These are phyloP conservation scores for Niebla homalea DNA, from an alignment of 495 filamentous ascomycete species.

Conservation along the genomic window DNA sequence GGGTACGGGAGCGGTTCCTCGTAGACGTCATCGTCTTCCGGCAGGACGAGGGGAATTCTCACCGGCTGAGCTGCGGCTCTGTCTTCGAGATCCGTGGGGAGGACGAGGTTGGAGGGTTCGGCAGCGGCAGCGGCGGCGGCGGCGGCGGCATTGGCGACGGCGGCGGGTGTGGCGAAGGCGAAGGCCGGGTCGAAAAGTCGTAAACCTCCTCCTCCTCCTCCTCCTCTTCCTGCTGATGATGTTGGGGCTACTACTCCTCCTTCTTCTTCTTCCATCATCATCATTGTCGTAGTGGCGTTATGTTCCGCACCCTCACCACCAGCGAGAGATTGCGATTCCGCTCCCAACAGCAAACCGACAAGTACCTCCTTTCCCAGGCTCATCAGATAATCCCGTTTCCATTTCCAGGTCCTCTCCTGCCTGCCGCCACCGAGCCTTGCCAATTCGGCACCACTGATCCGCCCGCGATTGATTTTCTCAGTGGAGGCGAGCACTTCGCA, in stretches of 20 bases:
- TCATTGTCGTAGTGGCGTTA: neutral
- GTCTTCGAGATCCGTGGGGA: slow-evolving; percentile 4
- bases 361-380: slow-evolving; percentile 28
- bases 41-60: slow-evolving; percentile 5
- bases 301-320: slow-evolving; percentile 11
- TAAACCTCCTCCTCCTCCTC: neutral
- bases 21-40: slow-evolving; percentile 26
- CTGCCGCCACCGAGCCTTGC: slow-evolving; percentile 5
- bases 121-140: slow-evolving; percentile 3
- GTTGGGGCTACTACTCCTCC: neutral
- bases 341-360: slow-evolving; percentile 33
- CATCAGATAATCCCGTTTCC: slow-evolving; percentile 38
- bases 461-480: slow-evolving; percentile 9
- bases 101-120: no score
- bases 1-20: slow-evolving; percentile 50
- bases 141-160: slow-evolving; percentile 1
- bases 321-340: slow-evolving; percentile 28
- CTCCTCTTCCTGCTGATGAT: neutral
- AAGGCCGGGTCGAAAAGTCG: no score
- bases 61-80: neutral
- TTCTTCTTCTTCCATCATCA: neutral
- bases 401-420: neutral
- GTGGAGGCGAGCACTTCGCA: slow-evolving; percentile 40
- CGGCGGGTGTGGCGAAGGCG: no score
- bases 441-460: slow-evolving; percentile 33